Conservation (phyloP, 2,329 filamentous ascomycete genomes). For the Sarocladiaceae sp. region DNA sequence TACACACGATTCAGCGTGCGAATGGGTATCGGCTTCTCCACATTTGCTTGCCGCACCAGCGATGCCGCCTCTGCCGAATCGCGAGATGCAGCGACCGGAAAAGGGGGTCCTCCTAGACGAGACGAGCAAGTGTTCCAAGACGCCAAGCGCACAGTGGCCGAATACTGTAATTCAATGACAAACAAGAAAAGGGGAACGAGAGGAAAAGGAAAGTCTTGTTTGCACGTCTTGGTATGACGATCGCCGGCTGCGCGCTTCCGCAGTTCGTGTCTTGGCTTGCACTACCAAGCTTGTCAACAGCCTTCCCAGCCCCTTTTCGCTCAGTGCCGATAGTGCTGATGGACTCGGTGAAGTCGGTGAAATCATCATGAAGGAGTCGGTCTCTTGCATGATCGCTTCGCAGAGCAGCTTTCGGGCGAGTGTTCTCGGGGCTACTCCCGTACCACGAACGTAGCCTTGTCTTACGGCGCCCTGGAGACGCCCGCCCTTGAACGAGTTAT, state of each 20-base stretch:
- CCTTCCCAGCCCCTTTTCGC: too few species aligned
- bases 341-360: too few species aligned
- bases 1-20: background rate
- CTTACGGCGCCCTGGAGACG: background rate
- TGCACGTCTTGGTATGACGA: slow-evolving; percentile 1
- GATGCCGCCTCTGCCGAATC: slow-evolving; percentile 7
- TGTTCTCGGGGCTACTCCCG: background rate
- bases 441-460: background rate
- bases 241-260: background rate
- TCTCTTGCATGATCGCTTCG: background rate
- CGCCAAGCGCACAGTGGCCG: background rate
- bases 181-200: too few species aligned
- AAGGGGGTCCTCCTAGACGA: background rate
- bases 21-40: background rate
- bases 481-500: too few species aligned
- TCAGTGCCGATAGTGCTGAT: too few species aligned
- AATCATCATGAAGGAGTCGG: background rate
- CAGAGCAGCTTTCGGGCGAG: background rate
- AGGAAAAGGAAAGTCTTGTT: too few species aligned
- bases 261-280: background rate
- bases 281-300: background rate
- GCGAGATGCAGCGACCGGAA: background rate
- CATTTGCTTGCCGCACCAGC: background rate
- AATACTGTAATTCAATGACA: background rate
- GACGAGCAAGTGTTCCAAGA: background rate